phyloP scores from a whole-genome alignment of 257 asterid genomes.

The Gentiana straminea region DNA sequence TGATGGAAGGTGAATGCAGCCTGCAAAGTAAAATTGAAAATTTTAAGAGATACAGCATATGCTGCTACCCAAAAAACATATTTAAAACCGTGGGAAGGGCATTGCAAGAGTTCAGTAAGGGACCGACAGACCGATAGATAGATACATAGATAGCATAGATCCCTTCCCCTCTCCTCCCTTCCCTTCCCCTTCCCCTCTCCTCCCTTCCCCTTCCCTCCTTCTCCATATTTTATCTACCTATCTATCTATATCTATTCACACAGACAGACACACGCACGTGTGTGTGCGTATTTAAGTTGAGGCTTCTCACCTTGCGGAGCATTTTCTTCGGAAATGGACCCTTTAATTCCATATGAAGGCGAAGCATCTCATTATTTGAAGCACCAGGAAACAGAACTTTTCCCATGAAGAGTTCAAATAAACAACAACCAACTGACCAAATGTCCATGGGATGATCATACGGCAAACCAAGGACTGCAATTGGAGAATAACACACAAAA shows the following conservation, averaged over 20 bases:
- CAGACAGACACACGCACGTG: not conserved
- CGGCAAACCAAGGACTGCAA: conserved; percentile 76
- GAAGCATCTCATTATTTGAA: conserved; percentile 96
- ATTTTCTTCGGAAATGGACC: conserved; percentile 94
- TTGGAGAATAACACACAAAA: conserved; percentile 5
- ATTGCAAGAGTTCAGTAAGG: too few relatives aligned
- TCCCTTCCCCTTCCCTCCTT: too few relatives aligned
- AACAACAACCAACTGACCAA: conserved; percentile 98
- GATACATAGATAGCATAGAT: too few relatives aligned
- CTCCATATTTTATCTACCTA: too few relatives aligned
- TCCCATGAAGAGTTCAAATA: conserved; percentile 92
- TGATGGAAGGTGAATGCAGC: conserved; percentile 82
- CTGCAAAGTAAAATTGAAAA: conserved; percentile 28
- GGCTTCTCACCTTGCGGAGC: conserved; percentile 73
- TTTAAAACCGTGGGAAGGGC: not conserved
- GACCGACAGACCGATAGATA: too few relatives aligned
- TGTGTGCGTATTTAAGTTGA: too few relatives aligned
- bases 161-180: too few relatives aligned
- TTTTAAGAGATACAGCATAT: not conserved
- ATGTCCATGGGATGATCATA: conserved; percentile 97
- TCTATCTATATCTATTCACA: too few relatives aligned
- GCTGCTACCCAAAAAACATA: not conserved
- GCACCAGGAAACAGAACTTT: conserved; percentile 93
- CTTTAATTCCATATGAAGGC: conserved; percentile 93
- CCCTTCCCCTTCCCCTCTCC: too few relatives aligned